Conservation (phyloP, 345 rosid species). For the Carallia pectinifolia region DNA sequence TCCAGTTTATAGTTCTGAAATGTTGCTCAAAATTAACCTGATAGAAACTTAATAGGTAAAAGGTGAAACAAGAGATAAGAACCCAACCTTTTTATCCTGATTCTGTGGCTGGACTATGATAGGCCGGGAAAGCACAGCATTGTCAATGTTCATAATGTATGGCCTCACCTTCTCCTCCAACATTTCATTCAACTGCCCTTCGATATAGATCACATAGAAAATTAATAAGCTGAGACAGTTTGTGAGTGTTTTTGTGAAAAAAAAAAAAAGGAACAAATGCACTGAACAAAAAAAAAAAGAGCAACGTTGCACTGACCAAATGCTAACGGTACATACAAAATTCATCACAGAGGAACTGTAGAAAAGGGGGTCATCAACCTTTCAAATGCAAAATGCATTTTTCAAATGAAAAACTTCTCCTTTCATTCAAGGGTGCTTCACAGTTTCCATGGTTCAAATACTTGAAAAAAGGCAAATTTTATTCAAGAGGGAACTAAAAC, state of each 20-base stretch:
- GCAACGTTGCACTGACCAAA: too few species aligned
- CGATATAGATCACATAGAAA: slow-evolving; percentile 7
- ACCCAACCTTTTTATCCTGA: slow-evolving; percentile 42
- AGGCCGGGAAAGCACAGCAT: slow-evolving; percentile 54
- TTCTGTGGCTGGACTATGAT: slow-evolving; percentile 52
- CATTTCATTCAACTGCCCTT: slow-evolving; percentile 65
- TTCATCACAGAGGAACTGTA: too few species aligned
- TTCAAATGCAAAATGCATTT: too few species aligned
- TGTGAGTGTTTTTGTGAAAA: background rate
- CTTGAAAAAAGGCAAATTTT: too few species aligned
- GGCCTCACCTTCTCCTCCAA: slow-evolving; percentile 86
- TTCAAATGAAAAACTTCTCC: too few species aligned
- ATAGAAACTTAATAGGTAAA: background rate
- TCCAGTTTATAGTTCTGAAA: background rate
- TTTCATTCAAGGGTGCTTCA: too few species aligned
- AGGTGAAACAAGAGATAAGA: background rate
- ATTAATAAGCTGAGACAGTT: background rate
- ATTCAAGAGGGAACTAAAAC: too few species aligned
- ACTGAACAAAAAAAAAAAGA: too few species aligned
- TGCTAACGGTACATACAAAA: too few species aligned
- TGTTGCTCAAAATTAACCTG: background rate
- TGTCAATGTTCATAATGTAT: slow-evolving; percentile 47
- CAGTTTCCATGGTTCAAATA: too few species aligned
- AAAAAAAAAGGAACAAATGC: too few species aligned
- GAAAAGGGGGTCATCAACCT: too few species aligned